A percentile compares a stretch with the other conserved stretches of the same genome.
These are phyloP conservation scores for Crithidia brevicula DNA, from an alignment of 208 protist genomes.

Conservation along the genomic window DNA sequence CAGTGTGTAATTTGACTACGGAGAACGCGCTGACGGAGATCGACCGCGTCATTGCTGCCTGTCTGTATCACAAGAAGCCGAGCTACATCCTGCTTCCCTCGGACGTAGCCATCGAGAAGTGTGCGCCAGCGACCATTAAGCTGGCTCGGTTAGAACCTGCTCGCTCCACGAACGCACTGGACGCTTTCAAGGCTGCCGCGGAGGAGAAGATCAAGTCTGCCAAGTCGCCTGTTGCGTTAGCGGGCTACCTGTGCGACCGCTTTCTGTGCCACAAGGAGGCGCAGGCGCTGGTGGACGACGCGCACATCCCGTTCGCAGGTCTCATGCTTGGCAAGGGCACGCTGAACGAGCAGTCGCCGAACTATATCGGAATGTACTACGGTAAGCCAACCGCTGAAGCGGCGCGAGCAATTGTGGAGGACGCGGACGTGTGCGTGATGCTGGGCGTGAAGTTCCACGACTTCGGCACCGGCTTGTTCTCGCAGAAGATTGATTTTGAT, in stretches of 20 bases:
- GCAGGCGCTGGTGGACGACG: slow-evolving; percentile 43
- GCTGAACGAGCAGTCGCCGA: slow-evolving; percentile 52
- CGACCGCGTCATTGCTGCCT: slow-evolving; percentile 33
- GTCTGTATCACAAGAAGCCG: slow-evolving; percentile 33
- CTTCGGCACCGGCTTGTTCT: slow-evolving; percentile 55
- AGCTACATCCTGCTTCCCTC: slow-evolving; percentile 43
- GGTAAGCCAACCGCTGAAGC: slow-evolving; percentile 8
- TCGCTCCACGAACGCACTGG: slow-evolving; percentile 13
- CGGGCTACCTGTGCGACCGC: slow-evolving; percentile 52
- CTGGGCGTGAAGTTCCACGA: slow-evolving; percentile 61
- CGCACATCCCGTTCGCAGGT: slow-evolving; percentile 39
- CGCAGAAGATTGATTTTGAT: slow-evolving; percentile 28
- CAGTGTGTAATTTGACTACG: slow-evolving; percentile 5
- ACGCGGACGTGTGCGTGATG: slow-evolving; percentile 31
- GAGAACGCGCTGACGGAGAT: slow-evolving; percentile 39
- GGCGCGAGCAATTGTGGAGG: slow-evolving; percentile 28
- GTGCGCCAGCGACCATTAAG: background rate
- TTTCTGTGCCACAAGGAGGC: slow-evolving; percentile 32
- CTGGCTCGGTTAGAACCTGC: too few species aligned
- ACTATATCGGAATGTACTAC: slow-evolving; percentile 44
- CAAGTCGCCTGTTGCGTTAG: slow-evolving; percentile 21
- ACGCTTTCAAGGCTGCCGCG: slow-evolving; percentile 28
- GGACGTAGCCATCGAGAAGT: slow-evolving; percentile 25
- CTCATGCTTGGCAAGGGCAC: slow-evolving; percentile 51
- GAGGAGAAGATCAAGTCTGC: slow-evolving; percentile 34